Evolutionary conservation across 192 early-diverging fungal genomes (phyloP).

Genomic region (Ambispora gerdemannii): DNA sequence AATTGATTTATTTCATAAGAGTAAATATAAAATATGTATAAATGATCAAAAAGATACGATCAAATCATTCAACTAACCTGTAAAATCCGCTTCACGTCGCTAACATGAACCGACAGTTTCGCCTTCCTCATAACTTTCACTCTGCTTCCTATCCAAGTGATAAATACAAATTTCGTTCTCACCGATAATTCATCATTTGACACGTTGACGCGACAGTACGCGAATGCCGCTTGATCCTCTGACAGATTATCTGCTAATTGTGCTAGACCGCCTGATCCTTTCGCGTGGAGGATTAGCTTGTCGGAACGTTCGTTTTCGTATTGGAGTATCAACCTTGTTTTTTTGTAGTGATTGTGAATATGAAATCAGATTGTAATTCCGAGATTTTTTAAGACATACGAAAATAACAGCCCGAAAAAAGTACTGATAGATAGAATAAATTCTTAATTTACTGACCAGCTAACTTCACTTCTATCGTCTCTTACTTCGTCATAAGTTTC

Average conservation of each 20-base stretch:
- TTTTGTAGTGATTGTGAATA: no score
- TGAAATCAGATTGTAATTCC: no score
- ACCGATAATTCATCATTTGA: conserved; percentile 29
- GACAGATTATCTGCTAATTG: background rate
- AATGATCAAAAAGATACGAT: background rate
- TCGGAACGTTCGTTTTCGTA: conserved; percentile 1
- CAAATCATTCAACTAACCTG: background rate
- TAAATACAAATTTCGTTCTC: conserved; percentile 20
- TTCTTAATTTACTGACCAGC: background rate
- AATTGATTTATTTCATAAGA: background rate
- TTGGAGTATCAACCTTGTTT: conserved; percentile 22
- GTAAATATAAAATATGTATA: background rate
- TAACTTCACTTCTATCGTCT: conserved; percentile 13
- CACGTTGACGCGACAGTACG: conserved; percentile 6
- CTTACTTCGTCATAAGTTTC: conserved; percentile 24
- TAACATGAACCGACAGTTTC: conserved; percentile 18
- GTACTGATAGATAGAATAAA: background rate
- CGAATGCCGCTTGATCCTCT: conserved; percentile 14
- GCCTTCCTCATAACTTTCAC: conserved; percentile 27
- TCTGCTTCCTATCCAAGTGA: conserved; percentile 15
- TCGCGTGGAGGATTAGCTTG: background rate
- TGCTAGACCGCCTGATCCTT: conserved; percentile 15
- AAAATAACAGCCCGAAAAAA: background rate
- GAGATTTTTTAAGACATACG: background rate
- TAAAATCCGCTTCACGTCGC: conserved; percentile 16